Base-by-base conservation (phyloP, 2,329 filamentous ascomycete species). In the Paecilomyces dactylethromorphus region DNA sequence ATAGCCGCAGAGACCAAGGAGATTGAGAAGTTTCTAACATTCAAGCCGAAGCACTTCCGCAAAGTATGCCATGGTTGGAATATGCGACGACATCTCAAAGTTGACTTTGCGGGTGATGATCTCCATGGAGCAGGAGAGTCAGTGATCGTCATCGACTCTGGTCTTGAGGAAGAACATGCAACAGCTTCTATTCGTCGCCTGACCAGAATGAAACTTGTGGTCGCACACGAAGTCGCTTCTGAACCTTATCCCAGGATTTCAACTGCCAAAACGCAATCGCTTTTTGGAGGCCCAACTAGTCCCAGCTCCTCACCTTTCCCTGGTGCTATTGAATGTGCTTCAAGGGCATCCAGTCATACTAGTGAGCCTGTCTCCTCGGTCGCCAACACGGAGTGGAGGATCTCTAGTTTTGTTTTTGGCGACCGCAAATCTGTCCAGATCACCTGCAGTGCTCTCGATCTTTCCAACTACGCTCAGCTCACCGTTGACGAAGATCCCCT, bases 31-130 rank as follows among this genome's bases (percentile, higher is more conserved):
- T 95, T 89, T 64, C 73, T 95, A 18, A 79, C 78, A 0, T 86
- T 88, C 65, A 87, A 85, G 64, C 92, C 93, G 3, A 83, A 85
- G 49, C 85, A 95, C 65, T 96, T 96, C 71, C 86, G 87, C 22
- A 87, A 87, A 66, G 79, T 85, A 1, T 97, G 90, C 68, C 78
- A 89, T 59, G 89, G 89, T 2, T 97, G 94, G 93, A 90, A 97
- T 68, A 97, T 97, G 92, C 86, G 86, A 56, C 85, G 92, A 60
- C 86, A 80, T 62, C 78, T 97, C 2, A 88, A 94, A 66, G 91
- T 96, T 2, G 94, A 99, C 69, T 97, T 97, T 74, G 89, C 89
- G 49, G 86, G 85, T 21, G 90, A 92, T 64, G 89, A 94, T 74
- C 84, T 85, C n/a, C 79, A 84, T 57, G 84, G 87, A 54, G 87